Evolutionary conservation across 805 yeast genomes (phyloP).

Genomic region (Kodamaea sagamina): DNA sequence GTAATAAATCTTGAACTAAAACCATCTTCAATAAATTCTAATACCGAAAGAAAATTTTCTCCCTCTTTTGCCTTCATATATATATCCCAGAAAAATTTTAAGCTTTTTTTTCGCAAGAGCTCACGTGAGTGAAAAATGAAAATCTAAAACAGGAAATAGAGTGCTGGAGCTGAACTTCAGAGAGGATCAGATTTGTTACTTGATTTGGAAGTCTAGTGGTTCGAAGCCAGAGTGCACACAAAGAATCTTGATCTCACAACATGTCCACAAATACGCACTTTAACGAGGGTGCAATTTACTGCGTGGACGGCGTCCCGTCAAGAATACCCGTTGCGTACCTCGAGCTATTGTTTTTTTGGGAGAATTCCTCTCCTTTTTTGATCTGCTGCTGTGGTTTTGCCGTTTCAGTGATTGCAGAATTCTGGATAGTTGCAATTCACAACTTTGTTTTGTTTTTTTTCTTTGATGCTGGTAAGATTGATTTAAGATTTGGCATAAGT

Average conservation of each 20-base stretch:
- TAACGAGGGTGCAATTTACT: background rate
- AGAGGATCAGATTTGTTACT: background rate
- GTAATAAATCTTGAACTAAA: slow-evolving; percentile 46
- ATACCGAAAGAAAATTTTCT: slow-evolving; percentile 4
- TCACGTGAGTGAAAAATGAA: background rate
- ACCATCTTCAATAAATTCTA: slow-evolving; percentile 25
- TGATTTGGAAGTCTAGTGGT: background rate
- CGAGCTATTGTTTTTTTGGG: too few relatives aligned
- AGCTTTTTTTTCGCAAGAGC: background rate
- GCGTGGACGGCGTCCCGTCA: too few relatives aligned
- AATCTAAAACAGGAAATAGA: background rate
- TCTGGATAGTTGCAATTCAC: slow-evolving; percentile 2
- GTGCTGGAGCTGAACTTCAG: background rate
- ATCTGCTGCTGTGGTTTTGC: too few relatives aligned
- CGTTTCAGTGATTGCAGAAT: too few relatives aligned
- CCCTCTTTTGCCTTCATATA: slow-evolving; percentile 1
- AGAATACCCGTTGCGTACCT: too few relatives aligned
- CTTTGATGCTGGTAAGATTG: background rate
- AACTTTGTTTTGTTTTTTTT: slow-evolving; percentile 1
- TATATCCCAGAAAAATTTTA: background rate
- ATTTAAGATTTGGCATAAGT: slow-evolving; percentile 1
- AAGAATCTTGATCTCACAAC: background rate
- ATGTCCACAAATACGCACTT: slow-evolving; percentile 5
- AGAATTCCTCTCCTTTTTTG: too few relatives aligned
- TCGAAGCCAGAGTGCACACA: background rate